Percentiles rank a stretch among this genome's conserved stretches.
Evolutionary conservation across 768 basidiomycete species (phyloP).

Genomic region (Paxillus ammoniavirescens): DNA sequence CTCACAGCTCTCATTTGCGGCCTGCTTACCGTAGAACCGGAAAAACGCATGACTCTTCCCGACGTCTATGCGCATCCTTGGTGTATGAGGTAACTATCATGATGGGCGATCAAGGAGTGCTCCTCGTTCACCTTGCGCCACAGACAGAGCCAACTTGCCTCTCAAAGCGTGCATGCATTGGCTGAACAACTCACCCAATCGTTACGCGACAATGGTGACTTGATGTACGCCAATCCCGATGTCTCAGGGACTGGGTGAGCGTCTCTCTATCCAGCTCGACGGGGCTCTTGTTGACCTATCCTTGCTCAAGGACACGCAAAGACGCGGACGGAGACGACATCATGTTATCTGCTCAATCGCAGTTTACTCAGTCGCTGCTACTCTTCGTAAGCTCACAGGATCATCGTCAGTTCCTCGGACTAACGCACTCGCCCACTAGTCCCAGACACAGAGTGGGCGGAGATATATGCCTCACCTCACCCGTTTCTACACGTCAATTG

Average conservation of each 20-base stretch:
- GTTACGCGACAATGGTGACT: slow-evolving; percentile 68
- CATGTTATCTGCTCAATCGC: slow-evolving; percentile 61
- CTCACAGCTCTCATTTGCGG: slow-evolving; percentile 68
- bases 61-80: slow-evolving; percentile 65
- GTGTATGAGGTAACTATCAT: slow-evolving; percentile 57
- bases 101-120: too few relatives aligned
- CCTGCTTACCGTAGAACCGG: slow-evolving; percentile 71
- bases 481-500: slow-evolving; percentile 70
- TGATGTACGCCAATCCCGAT: slow-evolving; percentile 66
- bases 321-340: slow-evolving; percentile 59
- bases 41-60: slow-evolving; percentile 60
- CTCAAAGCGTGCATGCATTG: slow-evolving; percentile 48
- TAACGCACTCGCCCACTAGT: slow-evolving; percentile 40
- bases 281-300: not conserved
- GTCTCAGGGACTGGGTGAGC: slow-evolving; percentile 35
- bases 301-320: slow-evolving; percentile 16
- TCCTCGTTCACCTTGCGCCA: not conserved
- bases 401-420: not conserved
- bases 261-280: not conserved
- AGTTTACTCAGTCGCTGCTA: slow-evolving; percentile 79
- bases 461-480: slow-evolving; percentile 76
- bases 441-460: slow-evolving; percentile 75
- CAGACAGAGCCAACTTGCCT: slow-evolving; percentile 71
- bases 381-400: slow-evolving; percentile 60
- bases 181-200: slow-evolving; percentile 71